A percentile compares a stretch with the other conserved stretches of the same genome.
These are phyloP conservation scores for Paramecium caudatum DNA, from an alignment of 73 alveolate genomes.

Conservation along the genomic window DNA sequence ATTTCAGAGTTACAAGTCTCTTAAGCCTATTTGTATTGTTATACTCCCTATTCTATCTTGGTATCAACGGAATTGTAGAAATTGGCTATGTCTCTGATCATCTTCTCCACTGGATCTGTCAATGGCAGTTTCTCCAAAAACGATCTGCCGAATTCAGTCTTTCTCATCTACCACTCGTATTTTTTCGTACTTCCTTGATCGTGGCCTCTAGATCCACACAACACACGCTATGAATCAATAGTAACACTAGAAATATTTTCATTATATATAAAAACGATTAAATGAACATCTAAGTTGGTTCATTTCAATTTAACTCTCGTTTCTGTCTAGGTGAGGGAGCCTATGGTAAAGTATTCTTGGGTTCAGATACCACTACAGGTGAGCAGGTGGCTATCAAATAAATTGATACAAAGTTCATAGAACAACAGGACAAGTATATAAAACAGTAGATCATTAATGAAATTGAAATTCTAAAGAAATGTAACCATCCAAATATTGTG, in stretches of 20 bases:
- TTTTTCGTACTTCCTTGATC: background rate
- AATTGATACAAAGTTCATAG: constrained; percentile 51
- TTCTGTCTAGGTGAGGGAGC: constrained; percentile 68
- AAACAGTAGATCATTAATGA: constrained; percentile 61
- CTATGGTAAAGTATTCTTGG: constrained; percentile 62
- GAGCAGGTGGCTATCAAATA: constrained; percentile 62
- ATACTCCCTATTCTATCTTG: constrained; percentile 6
- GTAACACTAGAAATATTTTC: background rate
- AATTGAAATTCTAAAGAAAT: constrained; percentile 50
- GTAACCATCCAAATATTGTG: constrained; percentile 68
- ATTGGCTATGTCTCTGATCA: constrained; percentile 18
- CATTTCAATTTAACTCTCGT: constrained; percentile 25
- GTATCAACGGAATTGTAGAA: constrained; percentile 12
- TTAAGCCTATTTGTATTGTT: background rate
- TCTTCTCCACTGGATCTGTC: constrained; percentile 57
- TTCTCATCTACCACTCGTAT: constrained; percentile 1
- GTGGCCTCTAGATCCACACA: constrained; percentile 35
- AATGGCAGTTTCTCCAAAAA: constrained; percentile 17
- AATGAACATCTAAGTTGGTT: constrained; percentile 30
- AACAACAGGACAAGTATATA: constrained; percentile 58
- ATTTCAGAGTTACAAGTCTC: constrained; percentile 2
- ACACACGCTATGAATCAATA: background rate
- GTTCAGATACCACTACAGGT: background rate
- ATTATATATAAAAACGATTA: constrained; percentile 52
- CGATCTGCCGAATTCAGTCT: constrained; percentile 29